Percentiles rank a stretch among this genome's conserved stretches.
Conservation (phyloP, 2,329 filamentous ascomycete genomes). For the Penicillium italicum region DNA sequence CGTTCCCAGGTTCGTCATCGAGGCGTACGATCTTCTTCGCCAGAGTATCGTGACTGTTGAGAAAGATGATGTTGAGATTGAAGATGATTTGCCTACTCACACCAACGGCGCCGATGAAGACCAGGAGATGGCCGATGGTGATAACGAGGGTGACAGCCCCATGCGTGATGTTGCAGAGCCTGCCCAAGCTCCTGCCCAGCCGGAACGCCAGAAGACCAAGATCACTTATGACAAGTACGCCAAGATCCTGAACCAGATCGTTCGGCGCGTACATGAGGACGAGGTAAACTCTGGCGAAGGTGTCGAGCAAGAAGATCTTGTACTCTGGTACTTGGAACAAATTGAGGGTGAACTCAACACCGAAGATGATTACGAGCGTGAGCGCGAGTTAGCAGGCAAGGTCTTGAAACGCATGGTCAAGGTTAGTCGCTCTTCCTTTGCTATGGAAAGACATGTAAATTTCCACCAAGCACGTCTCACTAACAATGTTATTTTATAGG, state of each 20-base stretch:
- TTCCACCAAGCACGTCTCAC: background rate
- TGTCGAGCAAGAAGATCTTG: constrained; percentile 74
- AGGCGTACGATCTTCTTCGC: constrained; percentile 84
- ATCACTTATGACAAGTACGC: constrained; percentile 97
- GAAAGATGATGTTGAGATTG: constrained; percentile 93
- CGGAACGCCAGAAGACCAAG: constrained; percentile 65
- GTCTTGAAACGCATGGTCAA: constrained; percentile 95
- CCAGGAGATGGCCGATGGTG: constrained; percentile 49
- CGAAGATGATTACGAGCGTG: constrained; percentile 75
- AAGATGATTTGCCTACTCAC: constrained; percentile 64
- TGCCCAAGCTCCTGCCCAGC: constrained; percentile 30
- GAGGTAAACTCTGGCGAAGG: constrained; percentile 74
- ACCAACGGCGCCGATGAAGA: constrained; percentile 47
- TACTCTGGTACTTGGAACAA: constrained; percentile 89
- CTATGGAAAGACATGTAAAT: background rate
- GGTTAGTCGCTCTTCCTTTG: constrained; percentile 47
- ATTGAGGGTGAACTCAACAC: constrained; percentile 76
- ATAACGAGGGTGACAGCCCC: constrained; percentile 50
- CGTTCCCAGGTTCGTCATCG: constrained; percentile 75
- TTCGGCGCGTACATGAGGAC: constrained; percentile 78
- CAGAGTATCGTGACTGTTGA: constrained; percentile 98
- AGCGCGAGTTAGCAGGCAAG: constrained; percentile 71
- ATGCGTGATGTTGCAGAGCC: constrained; percentile 53
- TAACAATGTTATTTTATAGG: constrained; percentile 37
- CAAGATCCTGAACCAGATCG: constrained; percentile 79